phyloP scores from a whole-genome alignment of 345 rosid species.

The Populus euphratica region DNA sequence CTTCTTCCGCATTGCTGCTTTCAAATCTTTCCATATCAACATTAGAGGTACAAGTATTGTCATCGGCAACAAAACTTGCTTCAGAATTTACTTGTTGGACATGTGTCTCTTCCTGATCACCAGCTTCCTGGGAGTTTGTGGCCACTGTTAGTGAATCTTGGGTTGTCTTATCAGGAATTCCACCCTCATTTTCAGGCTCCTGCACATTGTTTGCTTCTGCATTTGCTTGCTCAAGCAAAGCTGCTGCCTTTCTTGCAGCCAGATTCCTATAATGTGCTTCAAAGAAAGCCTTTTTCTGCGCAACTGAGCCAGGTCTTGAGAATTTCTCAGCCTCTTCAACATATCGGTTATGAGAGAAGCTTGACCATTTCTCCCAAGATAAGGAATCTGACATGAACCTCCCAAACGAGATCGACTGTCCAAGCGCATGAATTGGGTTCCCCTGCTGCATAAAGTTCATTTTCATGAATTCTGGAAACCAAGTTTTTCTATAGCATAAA shows the following conservation, averaged over 20 bases:
- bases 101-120: slow-evolving; percentile 10
- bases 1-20: slow-evolving; percentile 13
- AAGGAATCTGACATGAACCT: slow-evolving; percentile 41
- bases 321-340: slow-evolving; percentile 48
- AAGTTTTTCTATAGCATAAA: neutral
- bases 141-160: neutral
- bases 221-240: slow-evolving; percentile 33
- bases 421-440: slow-evolving; percentile 28
- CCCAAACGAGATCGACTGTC: slow-evolving; percentile 43
- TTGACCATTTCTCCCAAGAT: slow-evolving; percentile 50
- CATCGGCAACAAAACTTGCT: slow-evolving; percentile 12
- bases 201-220: slow-evolving; percentile 8
- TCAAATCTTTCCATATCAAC: slow-evolving; percentile 16
- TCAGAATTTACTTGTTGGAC: slow-evolving; percentile 2
- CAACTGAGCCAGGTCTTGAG: slow-evolving; percentile 47
- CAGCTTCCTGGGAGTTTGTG: neutral
- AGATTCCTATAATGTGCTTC: slow-evolving; percentile 43
- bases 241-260: slow-evolving; percentile 45
- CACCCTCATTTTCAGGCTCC: neutral
- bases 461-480: neutral
- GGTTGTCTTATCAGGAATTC: neutral
- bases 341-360: slow-evolving; percentile 34
- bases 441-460: slow-evolving; percentile 14
- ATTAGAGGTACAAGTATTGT: slow-evolving; percentile 9
- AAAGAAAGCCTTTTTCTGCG: slow-evolving; percentile 50